A percentile compares a stretch with the other conserved stretches of the same genome.
These are phyloP conservation scores for Adansonia digitata DNA, from an alignment of 345 rosid genomes.

Conservation along the genomic window DNA sequence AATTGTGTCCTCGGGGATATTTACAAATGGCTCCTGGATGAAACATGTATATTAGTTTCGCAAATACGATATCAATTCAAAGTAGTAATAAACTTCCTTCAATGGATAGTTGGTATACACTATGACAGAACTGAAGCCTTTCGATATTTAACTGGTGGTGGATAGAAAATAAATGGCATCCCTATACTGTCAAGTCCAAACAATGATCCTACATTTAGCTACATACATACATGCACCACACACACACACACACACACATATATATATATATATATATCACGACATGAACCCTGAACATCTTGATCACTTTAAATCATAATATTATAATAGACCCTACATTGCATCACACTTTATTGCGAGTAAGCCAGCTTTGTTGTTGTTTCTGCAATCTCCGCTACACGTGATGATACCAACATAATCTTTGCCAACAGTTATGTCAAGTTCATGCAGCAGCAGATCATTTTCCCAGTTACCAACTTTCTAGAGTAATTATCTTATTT, in stretches of 20 bases:
- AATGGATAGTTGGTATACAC: too few species aligned
- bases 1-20: constrained; percentile 70
- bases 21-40: constrained; percentile 76
- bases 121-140: background rate
- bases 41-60: constrained; percentile 5
- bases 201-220: background rate
- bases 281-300: background rate
- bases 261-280: background rate
- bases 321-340: background rate
- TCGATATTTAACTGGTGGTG: background rate
- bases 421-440: background rate
- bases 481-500: background rate
- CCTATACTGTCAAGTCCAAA: background rate
- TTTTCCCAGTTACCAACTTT: background rate
- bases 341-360: background rate
- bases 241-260: too few species aligned
- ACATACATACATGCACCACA: background rate
- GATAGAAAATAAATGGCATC: background rate
- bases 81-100: background rate
- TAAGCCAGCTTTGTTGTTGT: background rate
- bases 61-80: background rate
- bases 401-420: background rate
- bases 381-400: background rate
- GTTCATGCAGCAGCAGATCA: background rate
- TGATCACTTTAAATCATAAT: background rate